phyloP scores from a whole-genome alignment of 495 filamentous ascomycete species.

The Copromyces sp. region DNA sequence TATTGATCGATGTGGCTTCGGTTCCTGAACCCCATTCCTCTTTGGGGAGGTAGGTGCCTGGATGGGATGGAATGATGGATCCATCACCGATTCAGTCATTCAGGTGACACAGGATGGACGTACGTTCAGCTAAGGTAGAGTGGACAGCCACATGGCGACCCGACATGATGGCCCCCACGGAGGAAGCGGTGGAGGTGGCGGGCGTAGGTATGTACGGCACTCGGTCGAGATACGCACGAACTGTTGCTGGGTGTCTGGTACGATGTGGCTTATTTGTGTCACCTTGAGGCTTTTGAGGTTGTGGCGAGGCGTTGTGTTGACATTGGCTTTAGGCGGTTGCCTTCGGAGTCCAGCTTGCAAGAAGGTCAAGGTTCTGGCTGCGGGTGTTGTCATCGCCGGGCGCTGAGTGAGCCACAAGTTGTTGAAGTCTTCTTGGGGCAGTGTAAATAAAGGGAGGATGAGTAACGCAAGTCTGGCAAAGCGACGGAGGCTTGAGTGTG shows the following conservation, averaged over 20 bases:
- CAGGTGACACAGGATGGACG: neutral
- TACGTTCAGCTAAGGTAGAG: neutral
- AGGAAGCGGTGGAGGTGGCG: neutral
- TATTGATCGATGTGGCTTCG: neutral
- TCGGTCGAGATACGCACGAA: neutral
- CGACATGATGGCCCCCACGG: neutral
- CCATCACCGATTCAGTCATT: neutral
- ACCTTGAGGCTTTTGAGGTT: neutral
- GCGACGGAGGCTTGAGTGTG: neutral
- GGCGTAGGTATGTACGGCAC: neutral
- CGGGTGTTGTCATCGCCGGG: neutral
- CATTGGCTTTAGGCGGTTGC: neutral
- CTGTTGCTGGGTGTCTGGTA: neutral
- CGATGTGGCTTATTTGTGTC: neutral
- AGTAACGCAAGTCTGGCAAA: neutral
- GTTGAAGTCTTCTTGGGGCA: neutral
- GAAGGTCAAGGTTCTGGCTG: neutral
- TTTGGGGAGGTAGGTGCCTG: neutral
- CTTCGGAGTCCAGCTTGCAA: neutral
- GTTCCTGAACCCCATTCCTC: neutral
- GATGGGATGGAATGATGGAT: neutral
- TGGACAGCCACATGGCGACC: neutral
- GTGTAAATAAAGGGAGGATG: neutral
- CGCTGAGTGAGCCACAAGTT: neutral
- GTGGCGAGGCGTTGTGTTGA: neutral